Evolutionary conservation across 805 yeast species (phyloP).

Genomic region (Kluyveromyces wickerhamii): DNA sequence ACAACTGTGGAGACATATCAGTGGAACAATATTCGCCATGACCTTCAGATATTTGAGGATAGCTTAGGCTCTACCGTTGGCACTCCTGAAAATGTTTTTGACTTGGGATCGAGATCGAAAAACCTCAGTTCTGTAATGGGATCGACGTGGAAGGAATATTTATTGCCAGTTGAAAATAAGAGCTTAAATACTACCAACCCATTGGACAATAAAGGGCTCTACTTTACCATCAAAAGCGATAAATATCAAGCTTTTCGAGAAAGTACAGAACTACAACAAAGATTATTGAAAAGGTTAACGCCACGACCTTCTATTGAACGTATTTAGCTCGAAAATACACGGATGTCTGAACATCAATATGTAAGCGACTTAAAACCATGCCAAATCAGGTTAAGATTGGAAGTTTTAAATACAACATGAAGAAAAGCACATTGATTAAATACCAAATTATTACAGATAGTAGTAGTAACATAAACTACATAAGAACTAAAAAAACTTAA

Average conservation of each 20-base stretch:
- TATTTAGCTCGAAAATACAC: too few relatives aligned
- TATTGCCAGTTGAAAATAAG: slow-evolving; percentile 45
- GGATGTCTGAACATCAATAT: too few relatives aligned
- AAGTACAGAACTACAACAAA: slow-evolving; percentile 24
- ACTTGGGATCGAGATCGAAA: slow-evolving; percentile 47
- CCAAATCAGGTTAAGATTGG: too few relatives aligned
- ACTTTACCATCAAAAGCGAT: slow-evolving; percentile 31
- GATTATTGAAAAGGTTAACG: slow-evolving; percentile 24
- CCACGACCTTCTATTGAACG: slow-evolving; percentile 24
- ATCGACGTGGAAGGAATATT: slow-evolving; percentile 52
- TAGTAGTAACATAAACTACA: slow-evolving; percentile 1
- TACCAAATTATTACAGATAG: background rate
- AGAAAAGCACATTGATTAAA: background rate
- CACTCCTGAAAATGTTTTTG: slow-evolving; percentile 60
- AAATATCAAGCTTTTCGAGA: slow-evolving; percentile 37
- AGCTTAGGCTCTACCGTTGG: slow-evolving; percentile 37
- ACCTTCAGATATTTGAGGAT: slow-evolving; percentile 32
- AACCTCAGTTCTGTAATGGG: slow-evolving; percentile 82
- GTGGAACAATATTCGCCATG: slow-evolving; percentile 38
- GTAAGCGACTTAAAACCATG: too few relatives aligned
- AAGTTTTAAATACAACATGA: background rate
- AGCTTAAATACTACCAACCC: slow-evolving; percentile 23
- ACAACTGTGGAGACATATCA: slow-evolving; percentile 81
- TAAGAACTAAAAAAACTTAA: background rate
- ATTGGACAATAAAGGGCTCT: slow-evolving; percentile 40